Evolutionary conservation across 2,329 filamentous ascomycete species (phyloP), one percentile per base, ranked within the genome.

Genomic region (Aspergillus texensis): DNA sequence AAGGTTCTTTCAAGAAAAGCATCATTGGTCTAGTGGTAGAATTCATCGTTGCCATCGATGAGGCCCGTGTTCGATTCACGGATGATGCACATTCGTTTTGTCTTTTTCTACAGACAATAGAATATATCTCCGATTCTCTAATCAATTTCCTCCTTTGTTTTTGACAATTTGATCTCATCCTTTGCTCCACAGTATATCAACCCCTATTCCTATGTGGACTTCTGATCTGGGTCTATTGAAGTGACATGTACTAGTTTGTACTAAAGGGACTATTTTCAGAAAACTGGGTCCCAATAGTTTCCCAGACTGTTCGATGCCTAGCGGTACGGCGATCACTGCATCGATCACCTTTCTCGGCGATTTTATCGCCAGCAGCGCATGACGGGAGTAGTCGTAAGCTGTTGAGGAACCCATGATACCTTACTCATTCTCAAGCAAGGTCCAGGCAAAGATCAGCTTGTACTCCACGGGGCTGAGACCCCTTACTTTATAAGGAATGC

Each of bases 11-110:
- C 53, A 11, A 48, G 2, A 14, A 6, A 68, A 71, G 76, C 77
- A 78, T 78, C 74, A 75, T 78, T 79, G 76, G 77, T 78, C 76
- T 79, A 79, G 77, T 79, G 77, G 77, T 79, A 79, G 77, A 78
- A 78, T 78, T 78, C 76, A 71, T 78, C 76, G 76, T 78, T 78
- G 77, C 77, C 77, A 79, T 80, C 78, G 78, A 80, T 72, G 77
- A 79, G 78, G 77, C 77, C 77, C 78, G 77, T 77, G 78, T 79
- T 79, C 78, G 77, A 79, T 79, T 79, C 78, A 77, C 78, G 78
- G 78, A 79, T 77, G 77, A 79, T 79, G 78, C 77, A 79, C 16
- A 65, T 19, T 32, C 50, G 30, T 39, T 53, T 59, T 43, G 41
- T 52, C n/a, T 28, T 30, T 59, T 26, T 16, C 0, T 28, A 28